phyloP scores from a whole-genome alignment of 441 rosid species.

The Corymbia citriodora region DNA sequence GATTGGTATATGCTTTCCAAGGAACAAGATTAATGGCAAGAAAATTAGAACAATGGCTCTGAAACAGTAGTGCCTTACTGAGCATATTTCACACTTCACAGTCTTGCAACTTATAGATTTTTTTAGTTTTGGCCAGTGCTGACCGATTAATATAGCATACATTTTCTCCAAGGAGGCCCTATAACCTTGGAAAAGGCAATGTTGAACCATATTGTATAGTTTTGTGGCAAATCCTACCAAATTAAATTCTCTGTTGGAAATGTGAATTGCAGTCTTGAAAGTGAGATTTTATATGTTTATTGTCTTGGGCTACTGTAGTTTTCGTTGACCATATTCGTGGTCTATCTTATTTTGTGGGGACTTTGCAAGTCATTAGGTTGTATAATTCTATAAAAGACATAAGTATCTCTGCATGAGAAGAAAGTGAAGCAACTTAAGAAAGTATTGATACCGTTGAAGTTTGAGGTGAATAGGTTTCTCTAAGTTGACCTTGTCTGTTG shows the following conservation, averaged over 20 bases:
- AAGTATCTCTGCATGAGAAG: neutral
- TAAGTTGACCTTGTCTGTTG: neutral
- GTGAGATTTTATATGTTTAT: neutral
- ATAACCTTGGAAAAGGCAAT: neutral
- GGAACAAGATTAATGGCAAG: neutral
- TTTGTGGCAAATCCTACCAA: neutral
- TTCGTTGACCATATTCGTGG: neutral
- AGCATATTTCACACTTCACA: neutral
- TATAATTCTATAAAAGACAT: neutral
- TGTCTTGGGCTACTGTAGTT: neutral
- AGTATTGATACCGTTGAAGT: neutral
- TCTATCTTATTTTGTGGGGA: neutral
- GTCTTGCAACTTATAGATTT: neutral
- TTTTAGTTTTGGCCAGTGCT: neutral
- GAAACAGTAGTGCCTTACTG: neutral
- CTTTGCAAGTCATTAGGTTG: neutral
- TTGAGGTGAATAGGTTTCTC: neutral
- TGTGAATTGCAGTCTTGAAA: neutral
- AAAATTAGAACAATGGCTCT: neutral
- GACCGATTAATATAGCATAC: neutral
- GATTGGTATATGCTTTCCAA: neutral
- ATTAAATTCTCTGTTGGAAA: neutral
- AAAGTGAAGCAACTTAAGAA: neutral
- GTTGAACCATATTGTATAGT: neutral
- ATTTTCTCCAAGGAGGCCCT: neutral